These are phyloP conservation scores for Dictyostelium citrinum DNA, from an alignment of 78 protist species.

Conservation along the genomic window DNA sequence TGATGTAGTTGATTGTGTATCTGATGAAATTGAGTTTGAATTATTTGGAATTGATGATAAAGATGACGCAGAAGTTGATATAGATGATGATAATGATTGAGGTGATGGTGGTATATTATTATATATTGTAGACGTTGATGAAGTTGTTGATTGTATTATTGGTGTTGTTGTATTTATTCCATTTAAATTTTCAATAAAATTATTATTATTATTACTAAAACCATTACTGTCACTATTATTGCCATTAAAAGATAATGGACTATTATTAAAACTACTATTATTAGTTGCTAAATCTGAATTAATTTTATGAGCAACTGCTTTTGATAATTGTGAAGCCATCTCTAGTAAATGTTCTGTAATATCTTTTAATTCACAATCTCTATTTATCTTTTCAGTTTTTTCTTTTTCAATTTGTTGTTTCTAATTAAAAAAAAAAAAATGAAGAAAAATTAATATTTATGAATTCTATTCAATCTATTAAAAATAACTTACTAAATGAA, in stretches of 20 bases:
- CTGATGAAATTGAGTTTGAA: neutral
- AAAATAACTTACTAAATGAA: slow-evolving; percentile 21
- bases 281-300: neutral
- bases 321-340: slow-evolving; percentile 72
- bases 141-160: neutral
- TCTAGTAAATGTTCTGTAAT: slow-evolving; percentile 64
- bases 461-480: too few species aligned
- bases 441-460: neutral
- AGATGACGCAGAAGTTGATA: neutral
- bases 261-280: neutral
- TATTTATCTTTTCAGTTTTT: slow-evolving; percentile 26
- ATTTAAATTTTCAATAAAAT: neutral
- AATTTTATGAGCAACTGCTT: neutral
- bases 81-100: neutral
- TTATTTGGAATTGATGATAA: neutral
- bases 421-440: neutral
- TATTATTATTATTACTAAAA: neutral
- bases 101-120: neutral
- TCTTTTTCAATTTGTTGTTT: slow-evolving; percentile 66
- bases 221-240: neutral
- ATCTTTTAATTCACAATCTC: slow-evolving; percentile 57
- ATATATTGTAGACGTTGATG: neutral
- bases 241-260: neutral
- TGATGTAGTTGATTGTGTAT: neutral
- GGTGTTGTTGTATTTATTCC: neutral